Conservation (phyloP, 345 rosid species). For the Eucalyptus lansdowneana region DNA sequence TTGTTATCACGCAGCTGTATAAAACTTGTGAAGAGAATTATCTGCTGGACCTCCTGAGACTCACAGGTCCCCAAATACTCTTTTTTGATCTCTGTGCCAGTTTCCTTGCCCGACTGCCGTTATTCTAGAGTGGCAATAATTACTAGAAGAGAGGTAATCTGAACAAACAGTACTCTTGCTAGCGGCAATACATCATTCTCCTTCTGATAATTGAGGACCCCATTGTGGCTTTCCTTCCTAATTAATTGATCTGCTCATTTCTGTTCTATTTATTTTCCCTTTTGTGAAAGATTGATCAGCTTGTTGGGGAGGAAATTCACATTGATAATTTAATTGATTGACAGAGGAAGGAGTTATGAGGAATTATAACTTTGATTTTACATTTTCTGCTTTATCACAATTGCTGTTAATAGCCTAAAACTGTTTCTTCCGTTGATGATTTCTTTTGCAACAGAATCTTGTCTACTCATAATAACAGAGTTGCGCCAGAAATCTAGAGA, state of each 20-base stretch:
- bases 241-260: neutral
- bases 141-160: neutral
- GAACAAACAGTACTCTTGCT: neutral
- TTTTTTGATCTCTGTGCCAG: conserved; percentile 93
- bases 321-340: neutral
- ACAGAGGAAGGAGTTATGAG: neutral
- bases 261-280: neutral
- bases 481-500: neutral
- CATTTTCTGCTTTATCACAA: neutral
- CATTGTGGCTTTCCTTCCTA: neutral
- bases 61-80: conserved; percentile 85
- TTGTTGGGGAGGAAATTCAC: neutral
- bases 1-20: conserved; percentile 46
- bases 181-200: neutral
- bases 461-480: neutral
- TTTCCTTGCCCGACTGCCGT: conserved; percentile 76
- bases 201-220: neutral
- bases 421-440: neutral
- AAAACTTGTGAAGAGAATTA: conserved; percentile 84
- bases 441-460: neutral
- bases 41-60: conserved; percentile 78
- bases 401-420: neutral
- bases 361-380: neutral
- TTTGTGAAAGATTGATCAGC: neutral
- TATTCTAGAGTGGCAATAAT: conserved; percentile 23